These are phyloP conservation scores for Mortierella sp. DNA, from an alignment of 371 early-diverging fungal species.

Conservation along the genomic window DNA sequence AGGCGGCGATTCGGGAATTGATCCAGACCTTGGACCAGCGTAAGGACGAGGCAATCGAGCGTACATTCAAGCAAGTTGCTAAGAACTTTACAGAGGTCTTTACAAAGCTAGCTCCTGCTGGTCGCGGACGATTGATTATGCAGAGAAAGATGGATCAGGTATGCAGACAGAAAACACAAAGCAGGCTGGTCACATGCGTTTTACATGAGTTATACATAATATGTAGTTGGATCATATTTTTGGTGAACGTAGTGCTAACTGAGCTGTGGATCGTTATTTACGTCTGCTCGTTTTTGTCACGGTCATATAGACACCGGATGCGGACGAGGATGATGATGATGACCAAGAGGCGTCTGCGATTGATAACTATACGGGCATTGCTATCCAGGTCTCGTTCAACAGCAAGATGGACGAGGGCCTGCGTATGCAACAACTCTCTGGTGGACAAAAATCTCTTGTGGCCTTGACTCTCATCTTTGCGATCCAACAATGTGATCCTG, in stretches of 20 bases:
- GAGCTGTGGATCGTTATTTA: too few species aligned
- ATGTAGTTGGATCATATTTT: too few species aligned
- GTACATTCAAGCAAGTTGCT: slow-evolving; percentile 95
- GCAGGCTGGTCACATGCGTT: too few species aligned
- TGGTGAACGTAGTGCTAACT: too few species aligned
- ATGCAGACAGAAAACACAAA: background rate
- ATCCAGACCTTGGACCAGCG: slow-evolving; percentile 92
- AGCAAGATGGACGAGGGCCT: slow-evolving; percentile 90
- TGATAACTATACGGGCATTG: slow-evolving; percentile 91
- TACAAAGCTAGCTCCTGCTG: slow-evolving; percentile 91
- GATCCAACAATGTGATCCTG: slow-evolving; percentile 98
- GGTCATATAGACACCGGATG: slow-evolving; percentile 39
- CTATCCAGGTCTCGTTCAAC: slow-evolving; percentile 92
- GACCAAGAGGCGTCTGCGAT: slow-evolving; percentile 57
- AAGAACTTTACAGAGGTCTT: slow-evolving; percentile 90
- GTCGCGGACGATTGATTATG: slow-evolving; percentile 90
- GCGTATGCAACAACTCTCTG: slow-evolving; percentile 96
- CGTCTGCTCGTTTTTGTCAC: too few species aligned
- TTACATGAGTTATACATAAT: too few species aligned
- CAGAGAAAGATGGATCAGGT: slow-evolving; percentile 74
- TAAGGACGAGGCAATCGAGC: slow-evolving; percentile 97
- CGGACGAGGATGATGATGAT: slow-evolving; percentile 61
- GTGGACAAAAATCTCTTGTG: slow-evolving; percentile 99
- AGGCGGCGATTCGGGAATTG: slow-evolving; percentile 84
- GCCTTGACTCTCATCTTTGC: slow-evolving; percentile 99